Percentiles rank a stretch among this genome's conserved stretches.
phyloP scores from a whole-genome alignment of 208 protist species.

The Acanthamoeba lenticulata region DNA sequence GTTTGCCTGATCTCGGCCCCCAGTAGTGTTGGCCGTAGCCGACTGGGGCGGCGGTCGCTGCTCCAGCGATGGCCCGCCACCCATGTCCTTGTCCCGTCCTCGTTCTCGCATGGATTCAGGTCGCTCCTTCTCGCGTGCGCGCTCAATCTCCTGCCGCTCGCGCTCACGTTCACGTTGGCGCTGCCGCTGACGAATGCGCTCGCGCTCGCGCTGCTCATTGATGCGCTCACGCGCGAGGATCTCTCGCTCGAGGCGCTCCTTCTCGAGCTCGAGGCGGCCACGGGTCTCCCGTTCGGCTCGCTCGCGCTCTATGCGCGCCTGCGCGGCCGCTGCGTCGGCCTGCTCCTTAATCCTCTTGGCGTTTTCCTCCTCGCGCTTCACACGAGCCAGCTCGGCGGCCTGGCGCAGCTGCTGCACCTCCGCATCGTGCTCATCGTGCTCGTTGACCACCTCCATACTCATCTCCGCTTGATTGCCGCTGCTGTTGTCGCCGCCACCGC shows the following conservation, averaged over 20 bases:
- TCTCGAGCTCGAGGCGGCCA: too few relatives aligned
- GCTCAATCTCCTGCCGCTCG: background rate
- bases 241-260: background rate
- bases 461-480: too few relatives aligned
- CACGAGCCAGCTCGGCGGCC: background rate
- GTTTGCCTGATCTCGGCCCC: too few relatives aligned
- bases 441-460: too few relatives aligned
- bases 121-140: background rate
- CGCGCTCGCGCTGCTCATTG: background rate
- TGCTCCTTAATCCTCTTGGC: background rate
- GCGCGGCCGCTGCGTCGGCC: background rate
- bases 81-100: too few relatives aligned
- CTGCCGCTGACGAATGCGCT: background rate
- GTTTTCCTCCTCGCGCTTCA: background rate
- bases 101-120: too few relatives aligned
- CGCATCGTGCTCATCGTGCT: background rate
- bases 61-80: too few relatives aligned
- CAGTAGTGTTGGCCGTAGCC: too few relatives aligned
- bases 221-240: too few relatives aligned
- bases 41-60: too few relatives aligned
- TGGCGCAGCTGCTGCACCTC: background rate
- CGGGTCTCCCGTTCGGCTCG: background rate
- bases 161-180: background rate
- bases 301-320: background rate
- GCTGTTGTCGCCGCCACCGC: too few relatives aligned